Evolutionary conservation across 768 basidiomycete species (phyloP), one percentile per base, ranked within the genome.

Genomic region (Agrocybe praecox): DNA sequence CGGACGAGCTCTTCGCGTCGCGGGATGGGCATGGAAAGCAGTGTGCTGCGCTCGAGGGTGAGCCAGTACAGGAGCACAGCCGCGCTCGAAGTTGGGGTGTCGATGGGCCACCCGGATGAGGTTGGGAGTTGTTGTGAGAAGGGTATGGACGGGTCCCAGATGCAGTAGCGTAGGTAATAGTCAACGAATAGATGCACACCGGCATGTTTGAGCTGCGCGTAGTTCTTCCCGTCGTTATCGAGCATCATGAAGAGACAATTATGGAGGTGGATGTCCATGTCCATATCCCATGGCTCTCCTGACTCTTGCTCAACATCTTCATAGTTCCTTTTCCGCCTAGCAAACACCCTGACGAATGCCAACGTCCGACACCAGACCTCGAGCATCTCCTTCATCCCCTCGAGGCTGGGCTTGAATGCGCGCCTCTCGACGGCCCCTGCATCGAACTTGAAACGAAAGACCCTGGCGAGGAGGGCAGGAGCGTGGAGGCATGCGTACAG

Each of bases 201-300:
- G 0, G 83, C 87, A 21, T 69, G 73, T 54, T 80, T 74, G 47
- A 90, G 80, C 69, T 85, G 85, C 3, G 62, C 70, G 33, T 76
- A 74, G 66, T 90, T 90, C 65, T 78, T 79, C 32, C 86, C 87
- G 68, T 90, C 88, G 69, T 87, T 84, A 59, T 90, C 88, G 3
- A 81, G 70, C 67, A 87, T 67, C 76, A 90, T 80, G 43, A 87
- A 62, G 50, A 80, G 83, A 6, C 76, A 76, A 0, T 69, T 71
- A 70, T 79, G 81, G 19, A 90, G 74, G 55, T 74, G 19, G 33
- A 81, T 76, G 19, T 70, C 67, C 15, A 62, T 60, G 26, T 70
- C 58, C 33, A 49, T 29, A 15, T 65, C 56, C 12, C 65, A 53
- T 36, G 61, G 57, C 43, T 77, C 62, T 1, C 46, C 60, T 12